Conservation (phyloP, 23 red algal species). For the Pyropia yezoensis region DNA sequence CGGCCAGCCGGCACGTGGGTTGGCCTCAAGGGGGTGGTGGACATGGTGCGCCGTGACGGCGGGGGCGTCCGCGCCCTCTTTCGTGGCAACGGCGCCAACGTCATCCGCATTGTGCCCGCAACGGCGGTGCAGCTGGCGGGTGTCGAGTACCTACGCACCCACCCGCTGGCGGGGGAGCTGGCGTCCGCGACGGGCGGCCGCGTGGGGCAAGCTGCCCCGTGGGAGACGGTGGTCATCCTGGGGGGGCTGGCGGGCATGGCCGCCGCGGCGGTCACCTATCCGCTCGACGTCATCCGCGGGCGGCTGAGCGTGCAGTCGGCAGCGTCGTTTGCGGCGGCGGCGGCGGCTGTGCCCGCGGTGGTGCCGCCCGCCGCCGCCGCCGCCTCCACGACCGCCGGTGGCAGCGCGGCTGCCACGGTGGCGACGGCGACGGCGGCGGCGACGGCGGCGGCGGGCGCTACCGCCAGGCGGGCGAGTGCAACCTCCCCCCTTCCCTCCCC, state of each 20-base stretch:
- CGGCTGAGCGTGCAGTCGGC: constrained; percentile 61
- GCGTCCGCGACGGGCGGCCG: background rate
- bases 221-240: constrained; percentile 12
- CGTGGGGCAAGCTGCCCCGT: background rate
- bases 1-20: too few species aligned
- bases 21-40: constrained; percentile 7
- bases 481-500: background rate
- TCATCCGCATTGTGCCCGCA: constrained; percentile 75
- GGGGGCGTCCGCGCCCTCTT: constrained; percentile 37
- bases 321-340: constrained; percentile 13
- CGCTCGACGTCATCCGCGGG: constrained; percentile 68
- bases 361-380: too few species aligned
- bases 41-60: constrained; percentile 65
- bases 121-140: constrained; percentile 65
- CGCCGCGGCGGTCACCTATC: constrained; percentile 53
- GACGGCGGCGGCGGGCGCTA: too few species aligned
- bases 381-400: too few species aligned
- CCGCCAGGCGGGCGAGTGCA: background rate
- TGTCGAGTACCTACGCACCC: constrained; percentile 27
- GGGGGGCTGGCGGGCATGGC: constrained; percentile 63
- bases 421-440: too few species aligned
- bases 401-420: too few species aligned
- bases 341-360: too few species aligned
- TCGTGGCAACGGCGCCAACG: constrained; percentile 91
- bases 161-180: constrained; percentile 12